Evolutionary conservation across 176 grass and related monocot genomes (phyloP).

Genomic region (Coix lacrymajobi): DNA sequence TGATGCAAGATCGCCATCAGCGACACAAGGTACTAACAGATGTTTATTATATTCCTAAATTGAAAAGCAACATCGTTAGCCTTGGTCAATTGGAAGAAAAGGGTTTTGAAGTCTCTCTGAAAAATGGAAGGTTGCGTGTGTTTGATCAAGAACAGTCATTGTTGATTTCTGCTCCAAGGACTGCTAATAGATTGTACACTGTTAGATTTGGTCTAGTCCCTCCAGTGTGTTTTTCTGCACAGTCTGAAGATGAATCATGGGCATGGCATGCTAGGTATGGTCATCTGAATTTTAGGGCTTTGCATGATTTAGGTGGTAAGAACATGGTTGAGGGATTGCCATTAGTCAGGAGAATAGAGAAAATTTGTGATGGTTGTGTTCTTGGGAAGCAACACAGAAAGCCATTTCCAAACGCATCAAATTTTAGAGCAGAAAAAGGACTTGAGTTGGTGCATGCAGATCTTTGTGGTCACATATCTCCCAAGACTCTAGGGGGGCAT

Average conservation of each 20-base stretch:
- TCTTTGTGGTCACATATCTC: background rate
- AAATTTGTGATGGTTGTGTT: background rate
- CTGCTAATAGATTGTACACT: background rate
- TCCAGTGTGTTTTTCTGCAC: background rate
- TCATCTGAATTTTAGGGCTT: background rate
- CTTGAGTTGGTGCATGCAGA: background rate
- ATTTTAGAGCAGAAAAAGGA: background rate
- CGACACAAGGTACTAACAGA: too few relatives aligned
- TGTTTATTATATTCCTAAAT: too few relatives aligned
- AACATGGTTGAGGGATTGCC: background rate
- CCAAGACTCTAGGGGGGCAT: background rate
- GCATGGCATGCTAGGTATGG: background rate
- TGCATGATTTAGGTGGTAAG: background rate
- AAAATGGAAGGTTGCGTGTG: background rate
- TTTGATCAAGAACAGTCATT: background rate
- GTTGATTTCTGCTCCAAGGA: background rate
- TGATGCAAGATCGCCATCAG: too few relatives aligned
- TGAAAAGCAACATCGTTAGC: too few relatives aligned
- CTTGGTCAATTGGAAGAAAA: background rate
- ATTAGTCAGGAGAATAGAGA: background rate
- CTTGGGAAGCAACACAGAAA: background rate
- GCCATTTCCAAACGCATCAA: background rate
- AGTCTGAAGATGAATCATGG: background rate
- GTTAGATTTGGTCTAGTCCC: background rate
- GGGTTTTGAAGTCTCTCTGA: background rate